phyloP scores from a whole-genome alignment of 1,284 basidiomycete species.

The Pterulicium gracile region DNA sequence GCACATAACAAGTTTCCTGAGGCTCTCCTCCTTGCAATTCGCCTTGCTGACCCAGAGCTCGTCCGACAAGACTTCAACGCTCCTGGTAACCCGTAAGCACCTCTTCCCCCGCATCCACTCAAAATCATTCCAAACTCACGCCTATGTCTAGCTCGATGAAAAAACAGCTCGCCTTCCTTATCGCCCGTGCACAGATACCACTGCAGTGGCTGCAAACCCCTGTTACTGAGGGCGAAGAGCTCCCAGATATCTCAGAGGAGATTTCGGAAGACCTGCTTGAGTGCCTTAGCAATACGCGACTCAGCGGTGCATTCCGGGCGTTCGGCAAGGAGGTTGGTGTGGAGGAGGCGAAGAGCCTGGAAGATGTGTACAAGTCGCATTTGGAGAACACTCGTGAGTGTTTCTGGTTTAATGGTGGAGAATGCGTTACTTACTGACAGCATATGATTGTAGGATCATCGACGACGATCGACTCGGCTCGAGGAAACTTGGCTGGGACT shows the following conservation, averaged over 20 bases:
- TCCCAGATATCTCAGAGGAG: slow-evolving; percentile 43
- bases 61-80: slow-evolving; percentile 81
- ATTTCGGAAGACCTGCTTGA: slow-evolving; percentile 79
- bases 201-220: slow-evolving; percentile 78
- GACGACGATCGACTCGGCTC: slow-evolving; percentile 83
- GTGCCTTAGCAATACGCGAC: slow-evolving; percentile 75
- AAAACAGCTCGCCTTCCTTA: slow-evolving; percentile 89
- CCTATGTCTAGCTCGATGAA: slow-evolving; percentile 66
- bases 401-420: slow-evolving; percentile 1
- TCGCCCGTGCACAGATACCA: slow-evolving; percentile 89
- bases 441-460: slow-evolving; percentile 46
- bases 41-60: slow-evolving; percentile 75
- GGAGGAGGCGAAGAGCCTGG: slow-evolving; percentile 80
- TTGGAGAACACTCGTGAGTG: slow-evolving; percentile 76
- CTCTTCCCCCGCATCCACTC: neutral
- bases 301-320: slow-evolving; percentile 80
- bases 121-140: slow-evolving; percentile 1
- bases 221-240: slow-evolving; percentile 40
- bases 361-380: slow-evolving; percentile 98
- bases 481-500: slow-evolving; percentile 90
- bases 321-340: slow-evolving; percentile 97
- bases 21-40: slow-evolving; percentile 81
- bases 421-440: slow-evolving; percentile 2
- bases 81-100: slow-evolving; percentile 71
- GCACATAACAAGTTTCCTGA: slow-evolving; percentile 87